A percentile compares a stretch with the other conserved stretches of the same genome.
Evolutionary conservation across 208 protist genomes (phyloP).

Genomic region (Trichomonas vaginalis): DNA sequence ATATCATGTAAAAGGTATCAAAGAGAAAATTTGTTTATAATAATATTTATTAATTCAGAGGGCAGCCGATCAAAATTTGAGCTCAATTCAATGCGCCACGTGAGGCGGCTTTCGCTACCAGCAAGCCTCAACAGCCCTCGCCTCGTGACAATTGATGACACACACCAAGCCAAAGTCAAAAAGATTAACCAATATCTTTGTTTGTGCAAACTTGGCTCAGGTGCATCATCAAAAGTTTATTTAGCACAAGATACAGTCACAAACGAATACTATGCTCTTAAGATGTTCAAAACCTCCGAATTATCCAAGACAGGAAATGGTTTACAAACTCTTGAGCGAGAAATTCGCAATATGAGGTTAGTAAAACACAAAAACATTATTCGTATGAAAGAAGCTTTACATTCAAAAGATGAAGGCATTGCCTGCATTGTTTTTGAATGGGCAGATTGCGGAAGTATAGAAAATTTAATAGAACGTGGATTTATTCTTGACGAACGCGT

Average conservation of each 20-base stretch:
- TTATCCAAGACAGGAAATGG: neutral
- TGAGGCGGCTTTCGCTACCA: neutral
- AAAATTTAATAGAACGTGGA: neutral
- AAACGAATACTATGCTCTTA: neutral
- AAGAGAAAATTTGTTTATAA: no score
- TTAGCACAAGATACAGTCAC: neutral
- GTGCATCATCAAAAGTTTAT: slow-evolving; percentile 3
- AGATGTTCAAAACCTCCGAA: neutral
- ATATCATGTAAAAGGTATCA: no score
- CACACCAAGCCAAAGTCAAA: neutral
- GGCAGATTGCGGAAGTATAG: neutral
- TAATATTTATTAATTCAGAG: no score
- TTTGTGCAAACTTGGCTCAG: neutral
- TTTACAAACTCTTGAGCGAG: neutral
- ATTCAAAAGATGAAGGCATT: neutral
- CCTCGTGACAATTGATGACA: neutral
- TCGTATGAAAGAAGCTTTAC: neutral
- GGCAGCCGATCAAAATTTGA: neutral
- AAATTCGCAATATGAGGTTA: neutral
- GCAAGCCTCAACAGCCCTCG: neutral
- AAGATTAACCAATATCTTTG: neutral
- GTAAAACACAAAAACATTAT: neutral
- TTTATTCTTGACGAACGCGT: neutral
- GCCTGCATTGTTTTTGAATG: neutral
- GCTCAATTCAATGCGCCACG: neutral